A percentile compares a stretch with the other conserved stretches of the same genome.
Conservation (phyloP, 1,284 basidiomycete genomes). For the Athelia sp. region DNA sequence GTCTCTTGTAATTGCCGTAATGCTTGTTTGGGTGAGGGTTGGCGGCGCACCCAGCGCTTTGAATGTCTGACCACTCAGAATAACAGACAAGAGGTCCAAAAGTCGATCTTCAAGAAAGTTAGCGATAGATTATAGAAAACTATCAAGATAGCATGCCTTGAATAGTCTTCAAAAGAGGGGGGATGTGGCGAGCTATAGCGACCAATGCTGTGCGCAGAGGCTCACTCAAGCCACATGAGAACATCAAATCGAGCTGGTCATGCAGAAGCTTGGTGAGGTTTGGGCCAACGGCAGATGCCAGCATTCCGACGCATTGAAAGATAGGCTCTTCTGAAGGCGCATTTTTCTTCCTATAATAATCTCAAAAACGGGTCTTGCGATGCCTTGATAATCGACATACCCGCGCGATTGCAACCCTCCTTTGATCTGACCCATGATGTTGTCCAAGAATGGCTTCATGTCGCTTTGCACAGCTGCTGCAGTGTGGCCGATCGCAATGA, state of each 20-base stretch:
- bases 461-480: conserved; percentile 89
- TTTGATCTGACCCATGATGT: conserved; percentile 89
- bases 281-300: conserved; percentile 92
- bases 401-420: conserved; percentile 81
- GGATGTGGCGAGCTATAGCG: conserved; percentile 86
- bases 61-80: conserved; percentile 81
- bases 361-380: conserved; percentile 7
- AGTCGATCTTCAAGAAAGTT: conserved; percentile 60
- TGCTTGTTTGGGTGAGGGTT: conserved; percentile 48
- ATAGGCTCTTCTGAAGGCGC: conserved; percentile 93
- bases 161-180: conserved; percentile 87
- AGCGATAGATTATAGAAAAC: background rate
- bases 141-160: conserved; percentile 59
- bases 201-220: conserved; percentile 84
- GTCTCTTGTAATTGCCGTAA: conserved; percentile 52
- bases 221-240: conserved; percentile 91
- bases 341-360: conserved; percentile 74
- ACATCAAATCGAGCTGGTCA: conserved; percentile 96
- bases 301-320: conserved; percentile 97
- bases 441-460: conserved; percentile 95
- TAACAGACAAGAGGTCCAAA: conserved; percentile 77
- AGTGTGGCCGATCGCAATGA: conserved; percentile 95
- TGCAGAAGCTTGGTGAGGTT: conserved; percentile 95
- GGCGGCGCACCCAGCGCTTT: conserved; percentile 80
- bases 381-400: conserved; percentile 37